These are phyloP conservation scores for Herpetomonas tarakana DNA, from an alignment of 208 protist genomes.

Conservation along the genomic window DNA sequence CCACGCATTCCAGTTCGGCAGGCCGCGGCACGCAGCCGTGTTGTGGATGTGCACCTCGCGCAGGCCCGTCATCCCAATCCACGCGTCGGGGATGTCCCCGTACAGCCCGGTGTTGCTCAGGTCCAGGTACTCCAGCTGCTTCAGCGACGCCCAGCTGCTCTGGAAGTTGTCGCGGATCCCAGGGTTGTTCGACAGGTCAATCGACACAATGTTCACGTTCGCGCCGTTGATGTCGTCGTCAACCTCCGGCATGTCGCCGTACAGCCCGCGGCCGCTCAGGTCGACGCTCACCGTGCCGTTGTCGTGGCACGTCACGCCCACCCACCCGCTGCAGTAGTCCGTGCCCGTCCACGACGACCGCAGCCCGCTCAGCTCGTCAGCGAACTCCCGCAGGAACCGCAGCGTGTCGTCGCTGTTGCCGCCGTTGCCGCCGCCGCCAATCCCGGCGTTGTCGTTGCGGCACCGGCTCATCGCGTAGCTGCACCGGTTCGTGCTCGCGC, in stretches of 20 bases:
- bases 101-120: slow-evolving; percentile 20
- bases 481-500: neutral
- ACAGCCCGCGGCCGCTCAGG: slow-evolving; percentile 12
- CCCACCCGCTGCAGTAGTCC: slow-evolving; percentile 20
- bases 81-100: slow-evolving; percentile 11
- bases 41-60: slow-evolving; percentile 22
- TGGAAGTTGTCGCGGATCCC: slow-evolving; percentile 12
- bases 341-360: slow-evolving; percentile 11
- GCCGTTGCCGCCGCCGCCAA: neutral
- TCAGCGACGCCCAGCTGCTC: slow-evolving; percentile 10
- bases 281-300: slow-evolving; percentile 18
- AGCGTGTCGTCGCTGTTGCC: slow-evolving; percentile 11
- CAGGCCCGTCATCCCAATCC: slow-evolving; percentile 13
- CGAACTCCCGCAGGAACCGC: slow-evolving; percentile 19
- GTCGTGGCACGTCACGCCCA: slow-evolving; percentile 17
- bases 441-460: neutral
- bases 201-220: slow-evolving; percentile 10
- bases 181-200: slow-evolving; percentile 21
- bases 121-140: slow-evolving; percentile 13
- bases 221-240: neutral
- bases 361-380: slow-evolving; percentile 13
- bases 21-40: slow-evolving; percentile 12
- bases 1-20: slow-evolving; percentile 16
- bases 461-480: neutral
- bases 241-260: slow-evolving; percentile 12